Conservation (phyloP, 345 rosid species). For the Citrus cavaleriei region DNA sequence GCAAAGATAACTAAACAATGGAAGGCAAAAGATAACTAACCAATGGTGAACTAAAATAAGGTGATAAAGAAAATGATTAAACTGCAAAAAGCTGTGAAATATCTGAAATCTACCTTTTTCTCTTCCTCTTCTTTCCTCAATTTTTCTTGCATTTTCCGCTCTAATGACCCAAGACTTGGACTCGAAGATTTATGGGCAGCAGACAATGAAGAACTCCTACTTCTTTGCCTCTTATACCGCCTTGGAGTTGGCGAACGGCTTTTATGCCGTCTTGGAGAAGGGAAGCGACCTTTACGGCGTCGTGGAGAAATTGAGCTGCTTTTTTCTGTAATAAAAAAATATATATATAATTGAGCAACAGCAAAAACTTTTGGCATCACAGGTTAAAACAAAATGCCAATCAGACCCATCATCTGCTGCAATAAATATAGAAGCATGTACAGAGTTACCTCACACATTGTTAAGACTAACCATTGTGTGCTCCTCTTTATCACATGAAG, state of each 20-base stretch:
- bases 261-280: constrained; percentile 53
- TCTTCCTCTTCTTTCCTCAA: constrained; percentile 83
- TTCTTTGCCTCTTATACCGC: constrained; percentile 73
- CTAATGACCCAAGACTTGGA: constrained; percentile 59
- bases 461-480: constrained; percentile 61
- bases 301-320: constrained; percentile 79
- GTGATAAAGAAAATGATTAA: background rate
- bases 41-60: constrained; percentile 2
- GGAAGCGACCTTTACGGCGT: constrained; percentile 62
- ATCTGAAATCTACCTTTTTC: constrained; percentile 63
- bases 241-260: constrained; percentile 74
- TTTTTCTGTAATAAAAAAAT: constrained; percentile 60
- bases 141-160: constrained; percentile 61
- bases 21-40: background rate
- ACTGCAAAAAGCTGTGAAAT: background rate
- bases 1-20: background rate
- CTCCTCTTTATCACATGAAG: constrained; percentile 95
- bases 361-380: constrained; percentile 18
- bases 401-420: constrained; percentile 37
- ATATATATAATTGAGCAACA: constrained; percentile 36
- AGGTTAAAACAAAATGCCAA: constrained; percentile 24
- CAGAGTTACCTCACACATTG: constrained; percentile 97
- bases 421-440: constrained; percentile 45
- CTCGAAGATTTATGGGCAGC: constrained; percentile 56
- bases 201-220: constrained; percentile 72